Base-by-base conservation (phyloP, 202 grass and related monocot species). In the Bolboschoenoplectus hybrid region DNA sequence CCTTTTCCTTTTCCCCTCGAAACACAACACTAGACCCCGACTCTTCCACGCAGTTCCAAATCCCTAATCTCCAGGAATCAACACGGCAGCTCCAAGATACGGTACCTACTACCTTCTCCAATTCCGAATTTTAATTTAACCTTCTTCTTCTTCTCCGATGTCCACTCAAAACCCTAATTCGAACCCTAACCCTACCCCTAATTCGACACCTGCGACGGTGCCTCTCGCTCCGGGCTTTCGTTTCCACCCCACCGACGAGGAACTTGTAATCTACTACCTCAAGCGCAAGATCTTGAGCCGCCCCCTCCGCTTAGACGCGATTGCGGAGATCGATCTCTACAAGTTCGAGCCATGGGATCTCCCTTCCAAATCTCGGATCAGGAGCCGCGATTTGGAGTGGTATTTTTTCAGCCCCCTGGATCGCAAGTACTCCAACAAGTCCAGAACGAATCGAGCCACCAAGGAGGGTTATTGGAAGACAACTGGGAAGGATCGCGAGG, bases 231-330 rank as follows among this genome's bases (percentile, higher is more conserved):
- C 96, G 35, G 96, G 96, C 5, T 98, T 98, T 85, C 93, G 96
- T 5, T 98, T 98, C 87, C 96, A 95, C 90, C 96, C 96, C 2
- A 98, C 93, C 19, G 96, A 98, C 43, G 93, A 98, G 84, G 96
- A 98, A 83, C 91, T 98, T 1, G 93, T 98, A 58, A 91, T 89
- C 64, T 98, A 98, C 90, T 98, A 98, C 90, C 97, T 96, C 75
- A 93, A 89, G 85, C 93, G 97, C 44, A 82, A 89, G 63, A 87
- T 92, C 63, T 65, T 85, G 39, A 89, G 88, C 55, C 89, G 90
- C 1, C 86, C 88, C 45, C 91, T 96, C 51, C 90, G 88, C 60
- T 71, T 93, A 38, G 92, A 99, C 71, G 93, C 93, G 14, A 99
- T 99, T 89, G 93, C 90, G 44, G 93, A 99, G 86, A 87, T 99